Conservation (phyloP, 2,329 filamentous ascomycete species). For the Thermothelomyces thermophilus region DNA sequence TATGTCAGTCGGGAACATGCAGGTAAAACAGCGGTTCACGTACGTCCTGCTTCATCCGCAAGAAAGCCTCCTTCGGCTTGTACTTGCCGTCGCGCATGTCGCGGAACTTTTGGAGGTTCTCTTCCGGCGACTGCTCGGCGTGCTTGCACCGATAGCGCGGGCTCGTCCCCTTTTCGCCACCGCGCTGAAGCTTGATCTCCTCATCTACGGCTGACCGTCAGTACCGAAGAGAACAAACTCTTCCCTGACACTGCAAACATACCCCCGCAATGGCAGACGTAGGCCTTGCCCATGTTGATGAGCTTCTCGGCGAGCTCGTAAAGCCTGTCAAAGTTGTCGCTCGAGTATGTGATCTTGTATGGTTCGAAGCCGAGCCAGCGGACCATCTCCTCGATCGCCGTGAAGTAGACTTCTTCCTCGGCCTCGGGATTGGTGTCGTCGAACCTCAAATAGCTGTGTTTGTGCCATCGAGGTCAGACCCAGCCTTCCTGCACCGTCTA, state of each 20-base stretch:
- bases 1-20: neutral
- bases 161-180: constrained; percentile 62
- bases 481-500: neutral
- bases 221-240: neutral
- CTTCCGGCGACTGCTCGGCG: constrained; percentile 65
- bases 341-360: constrained; percentile 73
- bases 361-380: constrained; percentile 81
- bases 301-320: constrained; percentile 86
- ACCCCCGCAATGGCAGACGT: constrained; percentile 72
- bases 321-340: constrained; percentile 81
- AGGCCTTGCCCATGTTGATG: constrained; percentile 62
- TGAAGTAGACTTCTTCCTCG: constrained; percentile 69
- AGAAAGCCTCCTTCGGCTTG: constrained; percentile 70
- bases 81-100: constrained; percentile 92
- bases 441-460: constrained; percentile 61
- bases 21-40: neutral
- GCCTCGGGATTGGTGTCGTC: constrained; percentile 95
- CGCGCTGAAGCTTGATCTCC: constrained; percentile 81
- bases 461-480: constrained; percentile 1
- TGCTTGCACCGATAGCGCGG: constrained; percentile 76
- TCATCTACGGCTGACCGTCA: constrained; percentile 40
- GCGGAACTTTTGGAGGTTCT: constrained; percentile 75
- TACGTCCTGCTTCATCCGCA: constrained; percentile 84
- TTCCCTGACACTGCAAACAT: neutral
- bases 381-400: constrained; percentile 58